phyloP scores from a whole-genome alignment of 306 rosid species.

The Vigna hirtella region DNA sequence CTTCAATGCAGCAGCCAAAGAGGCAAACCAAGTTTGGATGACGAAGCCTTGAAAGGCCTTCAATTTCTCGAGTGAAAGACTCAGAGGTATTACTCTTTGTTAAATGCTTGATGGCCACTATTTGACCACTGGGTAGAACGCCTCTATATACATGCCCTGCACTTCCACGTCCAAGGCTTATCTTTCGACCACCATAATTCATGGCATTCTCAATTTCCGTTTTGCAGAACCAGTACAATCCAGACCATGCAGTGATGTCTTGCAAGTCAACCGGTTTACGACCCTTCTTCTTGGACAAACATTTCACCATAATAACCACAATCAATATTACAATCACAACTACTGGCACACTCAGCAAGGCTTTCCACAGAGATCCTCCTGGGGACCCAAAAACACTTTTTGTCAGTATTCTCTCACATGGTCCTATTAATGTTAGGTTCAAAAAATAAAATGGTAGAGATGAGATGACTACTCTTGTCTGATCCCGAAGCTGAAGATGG shows the following conservation, averaged over 20 bases:
- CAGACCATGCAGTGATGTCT: constrained; percentile 61
- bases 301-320: constrained; percentile 52
- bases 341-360: constrained; percentile 38
- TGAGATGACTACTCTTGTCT: constrained; percentile 37
- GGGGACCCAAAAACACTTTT: constrained; percentile 26
- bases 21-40: constrained; percentile 83
- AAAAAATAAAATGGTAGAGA: background rate
- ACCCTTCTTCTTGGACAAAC: constrained; percentile 56
- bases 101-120: constrained; percentile 83
- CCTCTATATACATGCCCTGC: constrained; percentile 87
- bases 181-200: constrained; percentile 47
- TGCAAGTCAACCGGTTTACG: constrained; percentile 35
- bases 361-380: constrained; percentile 40
- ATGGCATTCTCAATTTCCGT: constrained; percentile 80
- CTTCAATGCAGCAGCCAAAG: constrained; percentile 76
- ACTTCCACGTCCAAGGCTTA: constrained; percentile 78
- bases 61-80: constrained; percentile 71
- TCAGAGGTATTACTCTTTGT: constrained; percentile 60
- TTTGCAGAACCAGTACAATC: constrained; percentile 74
- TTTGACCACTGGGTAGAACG: constrained; percentile 84
- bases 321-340: constrained; percentile 38
- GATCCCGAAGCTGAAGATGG: constrained; percentile 17
- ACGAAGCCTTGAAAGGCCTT: constrained; percentile 80
- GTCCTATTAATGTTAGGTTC: background rate
- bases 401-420: background rate